Conservation (phyloP, 495 filamentous ascomycete species). For the Xylaria scruposa region DNA sequence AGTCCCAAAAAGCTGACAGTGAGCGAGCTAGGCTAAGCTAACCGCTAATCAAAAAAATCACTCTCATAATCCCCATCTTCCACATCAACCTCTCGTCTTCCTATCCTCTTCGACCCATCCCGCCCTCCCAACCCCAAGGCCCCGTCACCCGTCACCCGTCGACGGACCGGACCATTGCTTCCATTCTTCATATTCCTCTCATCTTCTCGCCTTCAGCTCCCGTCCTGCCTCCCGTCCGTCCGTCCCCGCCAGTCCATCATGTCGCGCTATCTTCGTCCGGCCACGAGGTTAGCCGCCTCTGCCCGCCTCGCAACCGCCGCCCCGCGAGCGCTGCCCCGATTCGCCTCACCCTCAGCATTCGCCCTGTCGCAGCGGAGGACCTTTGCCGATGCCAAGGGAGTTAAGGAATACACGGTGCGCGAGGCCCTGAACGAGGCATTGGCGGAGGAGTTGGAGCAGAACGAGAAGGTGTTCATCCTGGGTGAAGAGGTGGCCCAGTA, state of each 20-base stretch:
- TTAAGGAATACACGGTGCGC: constrained; percentile 93
- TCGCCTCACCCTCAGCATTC: constrained; percentile 43
- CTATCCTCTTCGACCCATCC: constrained; percentile 24
- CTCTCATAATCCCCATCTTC: constrained; percentile 9
- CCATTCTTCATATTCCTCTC: constrained; percentile 13
- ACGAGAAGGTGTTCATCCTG: constrained; percentile 92
- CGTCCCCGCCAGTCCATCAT: constrained; percentile 42
- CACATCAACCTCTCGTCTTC: constrained; percentile 9
- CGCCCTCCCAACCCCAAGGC: constrained; percentile 9
- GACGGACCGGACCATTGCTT: constrained; percentile 32
- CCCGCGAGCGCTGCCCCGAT: constrained; percentile 52
- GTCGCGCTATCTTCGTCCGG: constrained; percentile 83
- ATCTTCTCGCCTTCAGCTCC: constrained; percentile 8
- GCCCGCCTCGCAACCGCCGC: constrained; percentile 58
- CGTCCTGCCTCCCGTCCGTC: constrained; percentile 25
- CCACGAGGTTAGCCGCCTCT: constrained; percentile 75
- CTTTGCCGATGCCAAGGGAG: constrained; percentile 62
- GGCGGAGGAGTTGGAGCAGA: constrained; percentile 93
- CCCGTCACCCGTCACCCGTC: constrained; percentile 22
- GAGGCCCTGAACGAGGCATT: constrained; percentile 98
- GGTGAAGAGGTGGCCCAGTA: constrained; percentile 99
- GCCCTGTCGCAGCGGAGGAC: constrained; percentile 55
- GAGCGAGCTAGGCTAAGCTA: constrained; percentile 18
- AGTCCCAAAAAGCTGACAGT: constrained; percentile 37
- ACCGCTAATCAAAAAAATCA: constrained; percentile 23